Evolutionary conservation across 1,139 yeast species (phyloP), one percentile per base, ranked within the genome.

Genomic region (Magnusiomyces fungicola): DNA sequence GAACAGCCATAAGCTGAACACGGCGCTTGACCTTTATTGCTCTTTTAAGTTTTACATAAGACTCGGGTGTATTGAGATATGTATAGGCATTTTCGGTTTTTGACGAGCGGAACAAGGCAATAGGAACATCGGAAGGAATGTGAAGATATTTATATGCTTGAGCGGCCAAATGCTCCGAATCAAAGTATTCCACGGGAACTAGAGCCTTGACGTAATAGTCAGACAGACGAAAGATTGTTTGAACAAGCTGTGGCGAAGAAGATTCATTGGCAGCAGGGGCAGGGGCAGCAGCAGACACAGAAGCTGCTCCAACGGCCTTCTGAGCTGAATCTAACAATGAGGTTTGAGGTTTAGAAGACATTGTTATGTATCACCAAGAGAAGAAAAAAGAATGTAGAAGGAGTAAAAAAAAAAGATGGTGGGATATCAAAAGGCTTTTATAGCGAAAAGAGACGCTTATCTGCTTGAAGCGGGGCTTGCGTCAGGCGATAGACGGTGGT

Each of bases 41-140:
- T 53, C 82, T 69, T 32, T 62, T 59, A 52, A 79, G 64, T 16
- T 74, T 66, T 55, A 66, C 71, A 60, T 74, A 78, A 55, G 78
- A 81, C 12, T 67, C 66, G 2, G 52, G 58, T 3, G 67, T 48
- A 37, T 69, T 70, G 58, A 79, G 67, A n/a, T 51, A 57, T 30
- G 36, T 29, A 14, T 41, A 41, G 18, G 44, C 25, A 29, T 25
- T 25, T 29, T 27, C 44, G 19, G 44, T 25, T 29, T 41, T 41
- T 5, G 44, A 41, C 12, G 16, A 25, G 22, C 44, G 34, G 22
- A 41, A 41, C 14, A 41, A 18, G n/a, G 44, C 44, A 23, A 41
- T 41, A 18, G 44, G 44, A 16, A 29, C 10, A 19, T 18, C 34
- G 5, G 16, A 23, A 14, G 44, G 36, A 30, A 41, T 18, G 9